Evolutionary conservation across 2,329 filamentous ascomycete genomes (phyloP).

Genomic region (Trichoderma aggressivum): DNA sequence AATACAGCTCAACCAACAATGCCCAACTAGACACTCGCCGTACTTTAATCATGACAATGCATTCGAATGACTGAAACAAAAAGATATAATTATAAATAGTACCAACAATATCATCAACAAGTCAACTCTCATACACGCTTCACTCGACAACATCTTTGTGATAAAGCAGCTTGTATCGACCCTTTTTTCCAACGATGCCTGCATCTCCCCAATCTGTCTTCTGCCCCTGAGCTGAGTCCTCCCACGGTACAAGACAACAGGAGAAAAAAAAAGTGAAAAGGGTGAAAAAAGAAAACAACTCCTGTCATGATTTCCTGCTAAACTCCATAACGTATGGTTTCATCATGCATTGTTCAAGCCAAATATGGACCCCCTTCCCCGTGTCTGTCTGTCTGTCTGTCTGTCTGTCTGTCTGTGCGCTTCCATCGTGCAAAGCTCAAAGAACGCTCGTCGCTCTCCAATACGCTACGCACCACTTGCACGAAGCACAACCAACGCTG

Average conservation of each 20-base stretch:
- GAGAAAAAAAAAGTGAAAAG: not conserved
- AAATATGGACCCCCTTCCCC: not conserved
- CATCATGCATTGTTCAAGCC: conserved; percentile 18
- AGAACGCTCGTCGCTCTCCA: not conserved
- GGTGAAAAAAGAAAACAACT: conserved; percentile 1
- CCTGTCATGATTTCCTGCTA: conserved; percentile 17
- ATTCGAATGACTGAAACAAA: not conserved
- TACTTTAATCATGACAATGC: not conserved
- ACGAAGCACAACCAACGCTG: not conserved
- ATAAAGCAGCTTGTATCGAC: not conserved
- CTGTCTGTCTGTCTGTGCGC: not conserved
- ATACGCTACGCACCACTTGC: not conserved
- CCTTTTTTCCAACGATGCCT: not conserved
- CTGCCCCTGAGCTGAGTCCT: not conserved
- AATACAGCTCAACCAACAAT: no score
- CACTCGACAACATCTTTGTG: not conserved
- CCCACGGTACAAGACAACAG: not conserved
- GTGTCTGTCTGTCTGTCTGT: not conserved
- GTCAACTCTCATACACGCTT: not conserved
- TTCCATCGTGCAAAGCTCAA: not conserved
- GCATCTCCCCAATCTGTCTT: not conserved
- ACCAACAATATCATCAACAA: not conserved
- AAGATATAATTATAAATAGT: not conserved
- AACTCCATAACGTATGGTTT: conserved; percentile 20
- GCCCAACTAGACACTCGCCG: no score